Evolutionary conservation across 768 basidiomycete species (phyloP).

Genomic region (Termitomyces eurrhizus): DNA sequence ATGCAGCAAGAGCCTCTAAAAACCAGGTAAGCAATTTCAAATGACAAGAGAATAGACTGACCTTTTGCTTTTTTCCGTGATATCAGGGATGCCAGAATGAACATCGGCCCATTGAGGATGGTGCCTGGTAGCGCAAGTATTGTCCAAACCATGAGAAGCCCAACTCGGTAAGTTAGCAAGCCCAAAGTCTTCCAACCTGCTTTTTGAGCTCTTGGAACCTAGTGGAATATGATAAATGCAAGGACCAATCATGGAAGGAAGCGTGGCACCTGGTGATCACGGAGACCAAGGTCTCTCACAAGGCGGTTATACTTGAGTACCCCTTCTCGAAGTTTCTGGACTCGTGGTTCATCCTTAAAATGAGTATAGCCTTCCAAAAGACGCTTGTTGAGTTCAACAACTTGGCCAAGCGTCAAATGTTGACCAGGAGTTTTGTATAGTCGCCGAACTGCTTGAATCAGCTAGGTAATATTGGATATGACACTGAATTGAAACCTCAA

Average conservation of each 20-base stretch:
- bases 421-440: constrained; percentile 94
- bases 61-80: constrained; percentile 90
- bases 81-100: constrained; percentile 83
- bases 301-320: constrained; percentile 89
- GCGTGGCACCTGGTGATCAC: constrained; percentile 78
- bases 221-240: constrained; percentile 1
- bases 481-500: background rate
- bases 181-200: constrained; percentile 86
- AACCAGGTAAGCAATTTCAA: background rate
- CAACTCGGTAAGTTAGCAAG: constrained; percentile 77
- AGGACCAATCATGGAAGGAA: background rate
- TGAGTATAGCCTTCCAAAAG: constrained; percentile 90
- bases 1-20: constrained; percentile 91
- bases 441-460: constrained; percentile 92
- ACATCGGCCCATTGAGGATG: constrained; percentile 89
- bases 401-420: constrained; percentile 90
- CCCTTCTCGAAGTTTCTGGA: constrained; percentile 73
- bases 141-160: constrained; percentile 77
- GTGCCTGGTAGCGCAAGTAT: constrained; percentile 86
- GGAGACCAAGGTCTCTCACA: constrained; percentile 83
- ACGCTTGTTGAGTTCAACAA: constrained; percentile 90
- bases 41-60: constrained; percentile 20
- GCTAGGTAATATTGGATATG: constrained; percentile 37
- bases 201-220: constrained; percentile 86
- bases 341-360: constrained; percentile 89